These are phyloP conservation scores for Discostella stelligeroides DNA, from an alignment of 108 stramenopile species.

Conservation along the genomic window DNA sequence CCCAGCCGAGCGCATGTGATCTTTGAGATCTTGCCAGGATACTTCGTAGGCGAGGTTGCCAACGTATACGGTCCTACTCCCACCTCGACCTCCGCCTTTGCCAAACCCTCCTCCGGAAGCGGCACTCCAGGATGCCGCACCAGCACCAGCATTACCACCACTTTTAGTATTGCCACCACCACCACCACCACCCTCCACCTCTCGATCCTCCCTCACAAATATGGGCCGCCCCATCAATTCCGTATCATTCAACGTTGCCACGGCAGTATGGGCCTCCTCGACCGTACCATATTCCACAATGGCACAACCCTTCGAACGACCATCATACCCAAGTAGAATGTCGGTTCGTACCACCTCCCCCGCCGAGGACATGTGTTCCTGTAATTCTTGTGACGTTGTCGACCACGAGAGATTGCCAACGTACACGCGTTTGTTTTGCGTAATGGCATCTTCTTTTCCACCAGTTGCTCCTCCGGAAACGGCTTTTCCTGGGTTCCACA, in stretches of 20 bases:
- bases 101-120: background rate
- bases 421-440: slow-evolving; percentile 24
- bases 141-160: too few species aligned
- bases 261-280: slow-evolving; percentile 78
- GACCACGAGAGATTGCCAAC: slow-evolving; percentile 84
- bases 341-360: slow-evolving; percentile 73
- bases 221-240: slow-evolving; percentile 82
- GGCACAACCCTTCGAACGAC: slow-evolving; percentile 90
- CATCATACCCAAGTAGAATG: slow-evolving; percentile 49
- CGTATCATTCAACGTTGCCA: slow-evolving; percentile 74
- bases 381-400: slow-evolving; percentile 71
- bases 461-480: too few species aligned
- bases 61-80: slow-evolving; percentile 78
- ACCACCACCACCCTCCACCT: slow-evolving; percentile 40
- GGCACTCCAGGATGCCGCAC: background rate
- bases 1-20: slow-evolving; percentile 88
- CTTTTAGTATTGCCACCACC: slow-evolving; percentile 4
- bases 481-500: too few species aligned
- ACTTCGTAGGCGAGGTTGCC: slow-evolving; percentile 89
- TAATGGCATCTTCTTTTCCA: background rate
- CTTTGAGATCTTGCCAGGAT: slow-evolving; percentile 94
- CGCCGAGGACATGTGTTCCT: slow-evolving; percentile 90
- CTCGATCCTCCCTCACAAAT: slow-evolving; percentile 87
- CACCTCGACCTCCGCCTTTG: background rate
- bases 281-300: slow-evolving; percentile 87